phyloP scores from a whole-genome alignment of 1,139 yeast genomes.

The Hemisphaericaspora subhashii region DNA sequence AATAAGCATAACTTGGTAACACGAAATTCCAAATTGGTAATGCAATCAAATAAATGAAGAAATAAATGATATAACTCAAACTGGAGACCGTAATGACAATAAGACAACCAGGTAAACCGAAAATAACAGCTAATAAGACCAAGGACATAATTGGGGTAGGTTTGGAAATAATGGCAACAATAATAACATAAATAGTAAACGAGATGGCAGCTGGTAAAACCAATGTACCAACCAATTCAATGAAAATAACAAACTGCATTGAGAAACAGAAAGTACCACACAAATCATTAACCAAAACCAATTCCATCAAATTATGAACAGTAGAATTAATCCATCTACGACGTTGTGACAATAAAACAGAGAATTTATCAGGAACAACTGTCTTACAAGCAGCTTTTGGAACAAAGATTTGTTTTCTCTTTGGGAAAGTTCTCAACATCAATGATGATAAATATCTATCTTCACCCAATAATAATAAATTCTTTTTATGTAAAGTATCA shows the following conservation, averaged over 20 bases:
- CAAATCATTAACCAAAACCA: constrained; percentile 81
- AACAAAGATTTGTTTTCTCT: constrained; percentile 86
- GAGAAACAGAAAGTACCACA: constrained; percentile 98
- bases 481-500: constrained; percentile 86
- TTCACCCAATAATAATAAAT: constrained; percentile 85
- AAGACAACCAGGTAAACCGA: constrained; percentile 87
- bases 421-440: constrained; percentile 92
- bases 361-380: constrained; percentile 80
- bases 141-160: constrained; percentile 86
- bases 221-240: constrained; percentile 87
- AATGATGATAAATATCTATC: constrained; percentile 87
- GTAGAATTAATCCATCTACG: constrained; percentile 99
- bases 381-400: constrained; percentile 97
- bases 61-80: constrained; percentile 75
- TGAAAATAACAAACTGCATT: constrained; percentile 90
- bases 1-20: constrained; percentile 82
- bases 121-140: constrained; percentile 73
- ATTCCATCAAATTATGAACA: constrained; percentile 91
- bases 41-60: constrained; percentile 75
- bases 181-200: constrained; percentile 80
- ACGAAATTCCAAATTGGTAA: constrained; percentile 95
- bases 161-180: constrained; percentile 69
- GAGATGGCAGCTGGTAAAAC: constrained; percentile 91
- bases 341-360: constrained; percentile 85
- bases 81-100: constrained; percentile 89